Evolutionary conservation across 768 basidiomycete genomes (phyloP).

Genomic region (Amanita rimosa): DNA sequence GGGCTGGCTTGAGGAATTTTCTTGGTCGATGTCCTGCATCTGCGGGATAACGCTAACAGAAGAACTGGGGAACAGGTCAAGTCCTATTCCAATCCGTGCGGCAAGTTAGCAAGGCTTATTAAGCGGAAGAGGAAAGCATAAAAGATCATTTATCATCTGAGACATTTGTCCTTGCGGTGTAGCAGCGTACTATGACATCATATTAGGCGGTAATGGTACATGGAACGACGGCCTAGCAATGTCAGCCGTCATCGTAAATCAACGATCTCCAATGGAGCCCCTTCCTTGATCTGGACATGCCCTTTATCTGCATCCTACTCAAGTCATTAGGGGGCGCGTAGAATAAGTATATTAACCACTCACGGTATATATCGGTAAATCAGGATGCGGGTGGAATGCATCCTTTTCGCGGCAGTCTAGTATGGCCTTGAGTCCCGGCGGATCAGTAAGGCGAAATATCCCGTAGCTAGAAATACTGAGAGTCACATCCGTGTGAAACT

Average conservation of each 20-base stretch:
- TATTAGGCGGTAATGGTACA: conserved; percentile 2
- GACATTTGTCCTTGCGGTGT: neutral
- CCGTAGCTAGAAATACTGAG: conserved; percentile 46
- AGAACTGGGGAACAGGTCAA: neutral
- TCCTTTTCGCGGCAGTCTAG: conserved; percentile 56
- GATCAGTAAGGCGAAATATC: conserved; percentile 84
- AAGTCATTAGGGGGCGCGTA: neutral
- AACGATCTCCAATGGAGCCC: conserved; percentile 63
- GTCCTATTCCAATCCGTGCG: neutral
- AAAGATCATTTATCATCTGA: neutral
- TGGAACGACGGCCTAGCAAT: neutral
- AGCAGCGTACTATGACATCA: conserved; percentile 3
- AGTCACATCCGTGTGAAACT: too few species aligned
- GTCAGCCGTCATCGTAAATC: conserved; percentile 45
- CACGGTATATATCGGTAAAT: conserved; percentile 80
- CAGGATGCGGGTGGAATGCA: conserved; percentile 81
- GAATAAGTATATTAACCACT: conserved; percentile 15
- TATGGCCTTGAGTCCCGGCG: conserved; percentile 68
- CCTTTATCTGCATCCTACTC: conserved; percentile 73
- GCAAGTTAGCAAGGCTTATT: neutral
- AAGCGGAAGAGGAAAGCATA: neutral
- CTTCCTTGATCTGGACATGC: conserved; percentile 70
- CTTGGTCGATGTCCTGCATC: neutral
- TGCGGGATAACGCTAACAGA: neutral
- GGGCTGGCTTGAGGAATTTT: neutral